Base-by-base conservation (phyloP, 805 yeast species). In the Candida morakotiae region DNA sequence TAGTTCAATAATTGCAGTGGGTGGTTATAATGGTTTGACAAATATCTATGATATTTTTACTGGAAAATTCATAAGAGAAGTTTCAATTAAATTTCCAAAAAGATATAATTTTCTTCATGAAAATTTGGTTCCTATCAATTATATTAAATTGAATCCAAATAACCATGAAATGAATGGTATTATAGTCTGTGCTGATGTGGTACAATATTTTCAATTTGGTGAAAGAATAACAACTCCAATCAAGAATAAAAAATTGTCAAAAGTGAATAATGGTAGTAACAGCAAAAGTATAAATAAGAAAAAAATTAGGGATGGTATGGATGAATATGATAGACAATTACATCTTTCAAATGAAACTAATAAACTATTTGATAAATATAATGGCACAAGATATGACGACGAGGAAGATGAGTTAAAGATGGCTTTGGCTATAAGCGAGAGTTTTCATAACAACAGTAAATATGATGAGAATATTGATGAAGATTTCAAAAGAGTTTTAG, bases 201-300 rank as follows among this genome's bases (percentile, higher is more conserved):
- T 69, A 1, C 77, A 72, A 41, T 69, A 69, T 44, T 74, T 74
- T 45, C 67, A 64, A 38, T 67, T 71, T 55, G 79, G 77, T 1
- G 67, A 64, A 23, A 46, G 48, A 19, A 21, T 14, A n/a, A 28
- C 18, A 19, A 14, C 2, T 17, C 20, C 8, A 21, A 20, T 15
- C 25, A 35, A 21, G 19, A 40, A 35, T 32, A 35, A 31, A 15
- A 33, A 36, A 32, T 17, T 27, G 9, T 49, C 45, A 39, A 46
- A 49, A 37, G 44, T 45, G 15, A 47, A 47, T 22, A 35, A 40
- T 2, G 49, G 47, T 1, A 47, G 46, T 8, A 58, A 58, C 10
- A 44, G 41, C 20, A 61, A 64, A 43, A 48, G 47, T 22, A 46
- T 49, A 3, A 30, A 38, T 2, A 35, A 51, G 40, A 35, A 52